These are phyloP conservation scores for Porogramme epimiltina DNA, from an alignment of 1,284 basidiomycete genomes.

Conservation along the genomic window DNA sequence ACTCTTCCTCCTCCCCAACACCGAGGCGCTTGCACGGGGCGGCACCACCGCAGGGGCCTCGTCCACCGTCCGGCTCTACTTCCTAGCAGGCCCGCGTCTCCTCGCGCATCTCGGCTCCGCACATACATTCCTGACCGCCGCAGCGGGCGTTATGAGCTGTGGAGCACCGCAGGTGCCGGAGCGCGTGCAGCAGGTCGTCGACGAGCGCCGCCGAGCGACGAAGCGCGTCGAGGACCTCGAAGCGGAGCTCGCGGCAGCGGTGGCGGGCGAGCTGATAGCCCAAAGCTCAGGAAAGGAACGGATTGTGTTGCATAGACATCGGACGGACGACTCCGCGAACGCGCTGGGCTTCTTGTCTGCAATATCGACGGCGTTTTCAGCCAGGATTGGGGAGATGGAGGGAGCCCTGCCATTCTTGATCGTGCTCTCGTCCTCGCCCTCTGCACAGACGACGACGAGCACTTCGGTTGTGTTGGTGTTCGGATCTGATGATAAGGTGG, in stretches of 20 bases:
- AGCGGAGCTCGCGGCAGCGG: constrained; percentile 61
- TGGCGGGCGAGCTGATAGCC: constrained; percentile 47
- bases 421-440: constrained; percentile 63
- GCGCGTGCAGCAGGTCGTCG: constrained; percentile 69
- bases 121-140: constrained; percentile 54
- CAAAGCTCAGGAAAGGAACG: constrained; percentile 20
- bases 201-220: constrained; percentile 61
- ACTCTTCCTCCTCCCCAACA: constrained; percentile 69
- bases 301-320: constrained; percentile 49
- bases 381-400: constrained; percentile 17
- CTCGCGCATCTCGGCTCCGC: constrained; percentile 59
- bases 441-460: constrained; percentile 49
- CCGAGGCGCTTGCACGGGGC: constrained; percentile 55
- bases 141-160: constrained; percentile 66
- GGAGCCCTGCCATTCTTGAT: constrained; percentile 44
- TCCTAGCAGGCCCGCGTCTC: constrained; percentile 79
- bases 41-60: constrained; percentile 38
- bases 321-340: constrained; percentile 63
- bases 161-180: constrained; percentile 65
- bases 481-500: constrained; percentile 58
- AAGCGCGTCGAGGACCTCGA: constrained; percentile 68
- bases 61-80: constrained; percentile 74
- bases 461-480: constrained; percentile 61
- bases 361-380: constrained; percentile 52
- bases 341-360: constrained; percentile 62